phyloP scores from a whole-genome alignment of 495 filamentous ascomycete species.

The Alectoria sarmentosa region DNA sequence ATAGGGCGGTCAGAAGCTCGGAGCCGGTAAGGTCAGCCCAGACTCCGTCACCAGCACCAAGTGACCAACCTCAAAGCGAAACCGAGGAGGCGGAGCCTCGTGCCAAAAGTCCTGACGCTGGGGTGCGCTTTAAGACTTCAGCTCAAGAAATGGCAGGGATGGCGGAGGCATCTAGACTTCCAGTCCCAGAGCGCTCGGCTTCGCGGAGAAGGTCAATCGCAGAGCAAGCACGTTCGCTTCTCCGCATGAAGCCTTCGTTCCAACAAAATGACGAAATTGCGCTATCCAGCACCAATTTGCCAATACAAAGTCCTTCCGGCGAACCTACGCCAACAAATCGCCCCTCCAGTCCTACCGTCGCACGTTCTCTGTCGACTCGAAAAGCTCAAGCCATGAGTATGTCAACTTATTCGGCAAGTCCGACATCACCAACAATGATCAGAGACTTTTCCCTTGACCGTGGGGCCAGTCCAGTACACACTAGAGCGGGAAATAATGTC shows the following conservation, averaged over 20 bases:
- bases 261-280: constrained; percentile 12
- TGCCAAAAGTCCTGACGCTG: constrained; percentile 6
- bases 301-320: constrained; percentile 21
- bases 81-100: neutral
- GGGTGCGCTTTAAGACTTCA: constrained; percentile 11
- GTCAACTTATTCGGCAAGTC: constrained; percentile 24
- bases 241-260: constrained; percentile 17
- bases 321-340: constrained; percentile 10
- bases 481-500: constrained; percentile 11
- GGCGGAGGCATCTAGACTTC: constrained; percentile 13
- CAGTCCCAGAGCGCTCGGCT: constrained; percentile 15
- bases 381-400: constrained; percentile 22
- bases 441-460: constrained; percentile 10
- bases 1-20: constrained; percentile 16
- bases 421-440: constrained; percentile 16
- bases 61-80: neutral
- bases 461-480: constrained; percentile 16
- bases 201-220: constrained; percentile 22
- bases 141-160: constrained; percentile 17
- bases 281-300: constrained; percentile 17
- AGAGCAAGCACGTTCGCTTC: constrained; percentile 20
- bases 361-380: constrained; percentile 20
- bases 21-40: neutral
- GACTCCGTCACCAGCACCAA: neutral
- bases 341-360: constrained; percentile 18